These are phyloP conservation scores for Ceratobasidium sp. DNA, from an alignment of 1,284 basidiomycete genomes.

Conservation along the genomic window DNA sequence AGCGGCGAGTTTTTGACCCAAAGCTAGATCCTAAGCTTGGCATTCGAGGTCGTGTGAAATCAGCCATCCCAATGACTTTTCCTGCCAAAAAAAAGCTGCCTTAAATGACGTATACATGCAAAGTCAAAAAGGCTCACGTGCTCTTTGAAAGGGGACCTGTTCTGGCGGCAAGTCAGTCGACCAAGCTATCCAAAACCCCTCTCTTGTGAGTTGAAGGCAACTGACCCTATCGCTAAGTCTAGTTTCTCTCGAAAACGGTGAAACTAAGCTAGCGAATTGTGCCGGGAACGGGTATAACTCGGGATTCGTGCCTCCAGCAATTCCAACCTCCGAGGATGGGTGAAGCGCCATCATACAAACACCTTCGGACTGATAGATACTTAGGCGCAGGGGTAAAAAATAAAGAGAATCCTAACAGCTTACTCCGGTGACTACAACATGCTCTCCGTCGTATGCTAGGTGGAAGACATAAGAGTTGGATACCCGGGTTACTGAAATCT, in stretches of 20 bases:
- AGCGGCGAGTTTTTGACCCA: background rate
- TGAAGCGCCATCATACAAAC: background rate
- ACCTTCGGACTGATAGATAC: background rate
- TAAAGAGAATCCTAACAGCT: background rate
- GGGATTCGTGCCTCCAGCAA: background rate
- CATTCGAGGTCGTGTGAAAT: constrained; percentile 28
- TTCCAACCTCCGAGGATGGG: background rate
- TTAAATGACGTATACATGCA: constrained; percentile 2
- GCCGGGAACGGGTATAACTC: constrained; percentile 23
- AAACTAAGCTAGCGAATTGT: background rate
- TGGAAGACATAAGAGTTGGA: background rate
- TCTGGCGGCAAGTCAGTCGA: background rate
- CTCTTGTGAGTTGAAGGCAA: constrained; percentile 28
- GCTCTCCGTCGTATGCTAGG: constrained; percentile 24
- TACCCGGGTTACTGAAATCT: constrained; percentile 15
- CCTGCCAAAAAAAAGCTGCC: background rate
- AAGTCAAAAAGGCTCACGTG: constrained; percentile 3
- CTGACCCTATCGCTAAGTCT: background rate
- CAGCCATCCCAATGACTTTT: constrained; percentile 17
- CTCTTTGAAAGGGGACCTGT: background rate
- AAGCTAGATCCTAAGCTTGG: background rate
- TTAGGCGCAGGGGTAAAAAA: background rate
- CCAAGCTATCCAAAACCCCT: constrained; percentile 32
- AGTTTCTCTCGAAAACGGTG: constrained; percentile 3
- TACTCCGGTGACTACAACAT: constrained; percentile 19